Evolutionary conservation across 352 stramenopile species (phyloP).

Genomic region (Phytophthora hybrid): DNA sequence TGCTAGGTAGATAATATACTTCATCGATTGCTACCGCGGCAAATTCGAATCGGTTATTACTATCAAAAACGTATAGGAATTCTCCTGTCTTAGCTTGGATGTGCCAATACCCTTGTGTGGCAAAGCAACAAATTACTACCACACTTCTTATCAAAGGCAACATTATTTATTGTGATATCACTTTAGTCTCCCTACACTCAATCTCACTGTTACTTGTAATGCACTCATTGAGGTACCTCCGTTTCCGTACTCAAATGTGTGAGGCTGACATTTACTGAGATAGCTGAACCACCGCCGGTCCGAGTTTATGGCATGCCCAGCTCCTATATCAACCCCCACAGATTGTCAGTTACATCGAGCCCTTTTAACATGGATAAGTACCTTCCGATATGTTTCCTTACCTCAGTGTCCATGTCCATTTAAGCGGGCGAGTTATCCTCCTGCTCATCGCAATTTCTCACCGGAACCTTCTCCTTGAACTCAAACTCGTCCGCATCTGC

Average conservation of each 20-base stretch:
- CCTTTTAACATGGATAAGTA: no score
- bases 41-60: slow-evolving; percentile 23
- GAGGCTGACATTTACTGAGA: not conserved
- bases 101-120: slow-evolving; percentile 26
- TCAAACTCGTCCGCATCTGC: not conserved
- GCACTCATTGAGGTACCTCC: not conserved
- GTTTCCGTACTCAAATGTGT: not conserved
- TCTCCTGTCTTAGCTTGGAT: slow-evolving; percentile 16
- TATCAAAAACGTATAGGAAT: no score
- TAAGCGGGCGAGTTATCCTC: not conserved
- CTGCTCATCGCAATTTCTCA: not conserved
- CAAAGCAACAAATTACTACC: slow-evolving; percentile 24
- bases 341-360: no score
- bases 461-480: not conserved
- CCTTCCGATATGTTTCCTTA: no score
- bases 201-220: not conserved
- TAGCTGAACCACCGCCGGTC: no score
- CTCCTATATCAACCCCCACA: no score
- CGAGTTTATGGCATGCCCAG: no score
- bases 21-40: slow-evolving; percentile 28
- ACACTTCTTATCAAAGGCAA: slow-evolving; percentile 18
- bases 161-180: not conserved
- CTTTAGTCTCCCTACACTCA: not conserved
- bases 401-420: no score
- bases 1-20: slow-evolving; percentile 18